Evolutionary conservation across 2,329 filamentous ascomycete species (phyloP).

Genomic region (Macrophomina phaseolina): DNA sequence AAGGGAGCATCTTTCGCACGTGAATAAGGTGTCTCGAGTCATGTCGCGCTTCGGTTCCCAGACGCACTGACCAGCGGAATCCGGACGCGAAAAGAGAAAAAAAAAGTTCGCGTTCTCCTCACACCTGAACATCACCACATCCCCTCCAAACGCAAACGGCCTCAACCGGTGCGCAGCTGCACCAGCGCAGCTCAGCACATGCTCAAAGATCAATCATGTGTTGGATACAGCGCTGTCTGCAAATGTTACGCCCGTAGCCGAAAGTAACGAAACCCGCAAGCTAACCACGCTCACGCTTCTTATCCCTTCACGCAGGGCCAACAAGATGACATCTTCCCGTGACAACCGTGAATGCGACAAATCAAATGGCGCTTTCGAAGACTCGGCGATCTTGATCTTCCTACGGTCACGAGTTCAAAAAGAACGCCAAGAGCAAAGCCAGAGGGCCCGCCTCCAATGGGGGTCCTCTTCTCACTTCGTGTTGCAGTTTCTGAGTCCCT

Average conservation of each 20-base stretch:
- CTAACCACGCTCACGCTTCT: no score
- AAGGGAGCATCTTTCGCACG: no score
- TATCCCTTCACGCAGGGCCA: no score
- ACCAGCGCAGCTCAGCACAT: neutral
- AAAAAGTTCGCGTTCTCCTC: constrained; percentile 4
- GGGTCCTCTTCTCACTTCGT: constrained; percentile 85
- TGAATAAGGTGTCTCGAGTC: no score
- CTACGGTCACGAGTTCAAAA: constrained; percentile 87
- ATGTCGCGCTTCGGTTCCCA: neutral
- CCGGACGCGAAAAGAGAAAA: neutral
- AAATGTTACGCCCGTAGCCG: no score
- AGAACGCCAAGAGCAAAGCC: constrained; percentile 77
- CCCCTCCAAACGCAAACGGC: neutral
- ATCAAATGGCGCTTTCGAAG: constrained; percentile 83
- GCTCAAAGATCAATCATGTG: neutral
- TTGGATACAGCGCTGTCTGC: constrained; percentile 26
- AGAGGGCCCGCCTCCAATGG: constrained; percentile 69
- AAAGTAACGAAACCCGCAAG: no score
- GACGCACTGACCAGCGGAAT: neutral
- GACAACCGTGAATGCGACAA: neutral
- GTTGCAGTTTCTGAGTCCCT: constrained; percentile 79
- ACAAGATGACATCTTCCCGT: neutral
- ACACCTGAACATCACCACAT: neutral
- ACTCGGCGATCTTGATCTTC: constrained; percentile 71
- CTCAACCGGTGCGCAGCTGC: neutral